A percentile compares a stretch with the other conserved stretches of the same genome.
Conservation (phyloP, 2,329 filamentous ascomycete species). For the Penicillium brasilianum region DNA sequence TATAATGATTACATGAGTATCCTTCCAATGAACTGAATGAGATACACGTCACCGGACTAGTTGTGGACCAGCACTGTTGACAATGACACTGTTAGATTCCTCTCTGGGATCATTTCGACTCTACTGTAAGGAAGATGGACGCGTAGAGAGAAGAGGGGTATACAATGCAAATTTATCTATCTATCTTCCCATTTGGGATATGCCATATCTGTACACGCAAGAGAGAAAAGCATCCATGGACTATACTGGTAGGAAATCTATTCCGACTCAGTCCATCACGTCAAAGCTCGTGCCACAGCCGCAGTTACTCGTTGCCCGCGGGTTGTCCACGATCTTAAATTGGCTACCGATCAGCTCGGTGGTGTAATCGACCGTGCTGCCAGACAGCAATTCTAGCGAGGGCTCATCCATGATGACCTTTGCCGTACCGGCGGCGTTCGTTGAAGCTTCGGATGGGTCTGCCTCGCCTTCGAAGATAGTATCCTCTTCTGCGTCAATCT, state of each 20-base stretch:
- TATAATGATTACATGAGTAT: background rate
- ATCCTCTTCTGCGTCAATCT: slow-evolving; percentile 75
- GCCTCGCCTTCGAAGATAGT: slow-evolving; percentile 76
- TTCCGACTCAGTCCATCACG: slow-evolving; percentile 66
- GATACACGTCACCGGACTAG: background rate
- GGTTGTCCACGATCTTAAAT: slow-evolving; percentile 96
- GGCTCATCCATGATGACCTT: slow-evolving; percentile 88
- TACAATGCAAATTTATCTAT: slow-evolving; percentile 31
- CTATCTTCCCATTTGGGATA: slow-evolving; percentile 15
- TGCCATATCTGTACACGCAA: slow-evolving; percentile 26
- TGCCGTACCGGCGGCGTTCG: slow-evolving; percentile 58
- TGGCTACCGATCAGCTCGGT: slow-evolving; percentile 94
- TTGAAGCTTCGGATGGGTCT: slow-evolving; percentile 34
- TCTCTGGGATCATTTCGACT: background rate
- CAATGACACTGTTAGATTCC: background rate
- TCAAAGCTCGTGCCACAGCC: slow-evolving; percentile 98
- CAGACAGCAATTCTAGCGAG: slow-evolving; percentile 85
- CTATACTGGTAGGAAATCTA: background rate
- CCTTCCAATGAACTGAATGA: background rate
- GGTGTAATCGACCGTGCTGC: slow-evolving; percentile 94
- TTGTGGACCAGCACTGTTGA: background rate
- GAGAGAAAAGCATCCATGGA: slow-evolving; percentile 10
- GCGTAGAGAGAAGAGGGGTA: slow-evolving; percentile 25
- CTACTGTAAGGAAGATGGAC: background rate
- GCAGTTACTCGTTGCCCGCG: slow-evolving; percentile 88